These are phyloP conservation scores for Hypoxylon fragiforme DNA, from an alignment of 495 filamentous ascomycete genomes.

Conservation along the genomic window DNA sequence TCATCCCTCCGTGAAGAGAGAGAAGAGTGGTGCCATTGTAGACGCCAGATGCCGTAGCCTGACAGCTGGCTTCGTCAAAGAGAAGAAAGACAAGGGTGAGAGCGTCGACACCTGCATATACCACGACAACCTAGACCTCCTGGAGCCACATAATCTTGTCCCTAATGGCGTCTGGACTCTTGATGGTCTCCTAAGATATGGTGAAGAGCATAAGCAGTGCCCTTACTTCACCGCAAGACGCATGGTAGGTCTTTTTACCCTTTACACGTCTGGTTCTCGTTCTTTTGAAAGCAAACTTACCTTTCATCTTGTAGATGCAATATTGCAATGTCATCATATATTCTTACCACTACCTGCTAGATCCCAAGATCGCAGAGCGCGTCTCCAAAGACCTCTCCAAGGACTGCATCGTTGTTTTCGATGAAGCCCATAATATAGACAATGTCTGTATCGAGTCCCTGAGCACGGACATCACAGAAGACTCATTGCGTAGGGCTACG, in stretches of 20 bases:
- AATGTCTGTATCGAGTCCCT: constrained; percentile 99
- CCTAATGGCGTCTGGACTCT: constrained; percentile 95
- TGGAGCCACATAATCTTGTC: constrained; percentile 91
- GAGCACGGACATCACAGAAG: constrained; percentile 94
- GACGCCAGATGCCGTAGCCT: constrained; percentile 94
- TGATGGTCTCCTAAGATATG: constrained; percentile 83
- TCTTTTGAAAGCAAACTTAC: constrained; percentile 7
- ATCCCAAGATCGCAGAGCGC: constrained; percentile 96
- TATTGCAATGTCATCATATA: constrained; percentile 99
- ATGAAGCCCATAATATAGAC: constrained; percentile 99
- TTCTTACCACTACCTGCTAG: constrained; percentile 96
- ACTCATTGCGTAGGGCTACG: constrained; percentile 85
- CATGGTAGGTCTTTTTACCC: constrained; percentile 67
- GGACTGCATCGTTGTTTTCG: constrained; percentile 98
- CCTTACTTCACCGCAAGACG: constrained; percentile 94
- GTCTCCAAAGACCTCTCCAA: constrained; percentile 97
- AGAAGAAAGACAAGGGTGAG: constrained; percentile 93
- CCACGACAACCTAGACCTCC: constrained; percentile 93
- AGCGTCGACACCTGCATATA: constrained; percentile 93
- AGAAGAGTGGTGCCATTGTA: constrained; percentile 92
- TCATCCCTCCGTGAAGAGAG: constrained; percentile 90
- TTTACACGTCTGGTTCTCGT: no score
- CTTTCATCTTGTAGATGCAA: constrained; percentile 71
- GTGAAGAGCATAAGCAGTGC: constrained; percentile 94
- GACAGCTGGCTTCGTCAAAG: constrained; percentile 94